Evolutionary conservation across 345 rosid genomes (phyloP).

Genomic region (Eucalyptus sp.): DNA sequence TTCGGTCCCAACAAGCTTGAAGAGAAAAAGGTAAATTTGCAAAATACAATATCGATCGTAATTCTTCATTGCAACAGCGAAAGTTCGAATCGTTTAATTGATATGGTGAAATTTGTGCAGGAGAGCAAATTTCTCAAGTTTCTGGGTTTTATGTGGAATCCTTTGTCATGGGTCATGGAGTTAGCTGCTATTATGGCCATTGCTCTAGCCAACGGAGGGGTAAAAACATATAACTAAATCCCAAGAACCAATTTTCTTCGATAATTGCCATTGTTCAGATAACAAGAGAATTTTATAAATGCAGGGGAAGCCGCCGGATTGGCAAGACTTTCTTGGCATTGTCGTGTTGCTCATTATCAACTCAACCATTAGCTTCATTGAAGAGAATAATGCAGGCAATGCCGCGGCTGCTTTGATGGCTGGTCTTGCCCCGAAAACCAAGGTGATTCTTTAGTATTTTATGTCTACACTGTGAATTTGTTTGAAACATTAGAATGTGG

Average conservation of each 20-base stretch:
- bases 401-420: slow-evolving; percentile 99
- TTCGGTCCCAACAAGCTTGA: slow-evolving; percentile 86
- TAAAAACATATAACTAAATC: neutral
- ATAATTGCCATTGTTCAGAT: neutral
- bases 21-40: slow-evolving; percentile 35
- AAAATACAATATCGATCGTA: neutral
- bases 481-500: neutral
- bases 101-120: neutral
- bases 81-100: neutral
- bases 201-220: slow-evolving; percentile 79
- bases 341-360: slow-evolving; percentile 59
- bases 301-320: slow-evolving; percentile 75
- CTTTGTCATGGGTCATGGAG: slow-evolving; percentile 98
- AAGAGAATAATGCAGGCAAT: slow-evolving; percentile 91
- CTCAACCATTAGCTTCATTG: slow-evolving; percentile 90
- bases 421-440: slow-evolving; percentile 82
- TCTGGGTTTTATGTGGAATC: slow-evolving; percentile 96
- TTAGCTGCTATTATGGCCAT: slow-evolving; percentile 92
- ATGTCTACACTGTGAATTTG: neutral
- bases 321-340: slow-evolving; percentile 93
- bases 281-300: neutral
- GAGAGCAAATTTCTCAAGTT: slow-evolving; percentile 75
- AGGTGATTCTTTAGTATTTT: slow-evolving; percentile 8
- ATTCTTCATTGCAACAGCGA: neutral
- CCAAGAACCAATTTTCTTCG: neutral